Conservation (phyloP, 371 early-diverging fungal species). For the Haplosporangium sp. region DNA sequence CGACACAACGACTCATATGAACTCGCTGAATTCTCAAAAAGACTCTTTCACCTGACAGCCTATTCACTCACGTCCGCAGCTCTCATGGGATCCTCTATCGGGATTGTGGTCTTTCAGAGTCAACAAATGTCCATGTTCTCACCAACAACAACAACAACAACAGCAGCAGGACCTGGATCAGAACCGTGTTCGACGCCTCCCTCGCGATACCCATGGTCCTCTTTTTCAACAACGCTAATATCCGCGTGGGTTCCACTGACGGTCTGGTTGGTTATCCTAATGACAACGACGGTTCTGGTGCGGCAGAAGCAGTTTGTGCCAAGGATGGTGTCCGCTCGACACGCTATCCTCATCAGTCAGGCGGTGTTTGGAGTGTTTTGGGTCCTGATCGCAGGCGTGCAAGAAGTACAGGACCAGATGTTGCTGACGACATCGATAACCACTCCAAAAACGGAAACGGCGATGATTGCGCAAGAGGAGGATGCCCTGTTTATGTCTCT, state of each 20-base stretch:
- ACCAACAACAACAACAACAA: constrained; percentile 3
- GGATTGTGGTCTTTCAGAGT: constrained; percentile 24
- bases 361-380: constrained; percentile 27
- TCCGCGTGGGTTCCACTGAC: constrained; percentile 24
- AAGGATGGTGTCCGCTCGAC: constrained; percentile 4
- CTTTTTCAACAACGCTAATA: neutral
- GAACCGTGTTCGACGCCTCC: too few species aligned
- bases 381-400: constrained; percentile 27
- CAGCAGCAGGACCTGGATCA: neutral
- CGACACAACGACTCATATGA: neutral
- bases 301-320: neutral
- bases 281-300: constrained; percentile 9
- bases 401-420: constrained; percentile 23
- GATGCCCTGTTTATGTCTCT: neutral
- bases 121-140: constrained; percentile 5
- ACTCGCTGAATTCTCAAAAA: neutral
- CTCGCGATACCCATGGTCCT: neutral
- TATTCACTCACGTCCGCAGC: constrained; percentile 27
- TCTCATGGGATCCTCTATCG: constrained; percentile 42
- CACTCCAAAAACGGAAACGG: neutral
- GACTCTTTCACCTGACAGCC: constrained; percentile 17
- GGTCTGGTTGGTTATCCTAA: constrained; percentile 20
- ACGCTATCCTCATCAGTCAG: constrained; percentile 29
- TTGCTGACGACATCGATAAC: neutral
- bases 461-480: neutral